Percentiles rank a stretch among this genome's conserved stretches.
phyloP scores from a whole-genome alignment of 108 stramenopile species.

The Nitzschia putrida region DNA sequence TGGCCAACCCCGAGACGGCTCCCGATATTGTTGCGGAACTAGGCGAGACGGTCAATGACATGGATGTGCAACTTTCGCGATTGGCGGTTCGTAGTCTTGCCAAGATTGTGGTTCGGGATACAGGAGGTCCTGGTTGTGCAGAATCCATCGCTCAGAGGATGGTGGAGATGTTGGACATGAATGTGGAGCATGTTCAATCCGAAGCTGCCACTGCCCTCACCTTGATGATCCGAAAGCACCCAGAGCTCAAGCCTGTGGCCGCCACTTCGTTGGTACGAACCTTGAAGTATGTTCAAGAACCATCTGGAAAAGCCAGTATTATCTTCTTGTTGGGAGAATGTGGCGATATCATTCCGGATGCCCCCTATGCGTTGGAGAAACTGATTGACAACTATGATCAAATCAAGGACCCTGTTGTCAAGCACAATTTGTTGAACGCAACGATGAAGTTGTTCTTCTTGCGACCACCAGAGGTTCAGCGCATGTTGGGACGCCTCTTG shows the following conservation, averaged over 20 bases:
- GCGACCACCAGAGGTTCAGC: slow-evolving; percentile 96
- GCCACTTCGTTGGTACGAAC: slow-evolving; percentile 84
- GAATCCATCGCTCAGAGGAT: slow-evolving; percentile 86
- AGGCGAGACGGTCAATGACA: slow-evolving; percentile 86
- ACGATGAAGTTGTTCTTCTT: slow-evolving; percentile 95
- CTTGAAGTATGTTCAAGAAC: slow-evolving; percentile 76
- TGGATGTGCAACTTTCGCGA: slow-evolving; percentile 75
- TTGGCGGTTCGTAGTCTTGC: slow-evolving; percentile 90
- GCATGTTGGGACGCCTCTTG: slow-evolving; percentile 94
- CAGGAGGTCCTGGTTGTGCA: slow-evolving; percentile 78
- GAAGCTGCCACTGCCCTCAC: slow-evolving; percentile 86
- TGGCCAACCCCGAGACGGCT: slow-evolving; percentile 88
- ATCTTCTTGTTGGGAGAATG: slow-evolving; percentile 97
- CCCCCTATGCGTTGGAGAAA: slow-evolving; percentile 97
- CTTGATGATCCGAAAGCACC: slow-evolving; percentile 83
- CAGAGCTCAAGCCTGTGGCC: slow-evolving; percentile 65
- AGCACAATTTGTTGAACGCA: slow-evolving; percentile 88
- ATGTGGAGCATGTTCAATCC: slow-evolving; percentile 77
- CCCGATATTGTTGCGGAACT: slow-evolving; percentile 96
- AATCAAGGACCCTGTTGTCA: slow-evolving; percentile 65
- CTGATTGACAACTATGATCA: slow-evolving; percentile 81
- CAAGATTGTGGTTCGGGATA: slow-evolving; percentile 83
- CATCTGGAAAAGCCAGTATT: slow-evolving; percentile 89
- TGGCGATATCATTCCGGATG: slow-evolving; percentile 87
- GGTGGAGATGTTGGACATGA: slow-evolving; percentile 88